Conservation (phyloP, 2,329 filamentous ascomycete species). For the Aspergillus glaucus region DNA sequence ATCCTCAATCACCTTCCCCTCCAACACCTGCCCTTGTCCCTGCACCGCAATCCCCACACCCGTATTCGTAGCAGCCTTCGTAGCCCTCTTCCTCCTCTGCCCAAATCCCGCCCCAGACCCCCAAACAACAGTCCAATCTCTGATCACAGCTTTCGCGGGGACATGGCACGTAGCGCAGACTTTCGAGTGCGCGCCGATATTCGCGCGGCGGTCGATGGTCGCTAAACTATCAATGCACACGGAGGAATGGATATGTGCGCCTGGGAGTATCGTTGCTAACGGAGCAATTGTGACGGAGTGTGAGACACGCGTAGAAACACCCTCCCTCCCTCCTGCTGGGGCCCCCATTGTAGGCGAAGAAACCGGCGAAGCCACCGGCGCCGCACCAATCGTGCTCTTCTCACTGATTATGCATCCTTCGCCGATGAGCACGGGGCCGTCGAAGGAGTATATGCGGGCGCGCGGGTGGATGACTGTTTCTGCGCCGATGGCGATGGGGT, state of each 20-base stretch:
- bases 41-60: slow-evolving; percentile 11
- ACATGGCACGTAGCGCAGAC: slow-evolving; percentile 60
- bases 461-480: slow-evolving; percentile 83
- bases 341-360: slow-evolving; percentile 5
- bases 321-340: slow-evolving; percentile 4
- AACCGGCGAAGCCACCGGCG: slow-evolving; percentile 32
- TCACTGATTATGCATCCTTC: slow-evolving; percentile 79
- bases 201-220: slow-evolving; percentile 26
- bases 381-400: slow-evolving; percentile 42
- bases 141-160: slow-evolving; percentile 51
- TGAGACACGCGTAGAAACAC: slow-evolving; percentile 26
- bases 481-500: slow-evolving; percentile 71
- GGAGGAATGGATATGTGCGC: slow-evolving; percentile 33
- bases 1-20: slow-evolving; percentile 57
- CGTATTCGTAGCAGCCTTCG: slow-evolving; percentile 11
- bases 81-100: slow-evolving; percentile 28
- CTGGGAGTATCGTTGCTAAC: slow-evolving; percentile 29
- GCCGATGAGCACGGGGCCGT: slow-evolving; percentile 73
- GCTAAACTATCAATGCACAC: slow-evolving; percentile 43
- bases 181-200: slow-evolving; percentile 55
- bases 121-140: slow-evolving; percentile 64
- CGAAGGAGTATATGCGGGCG: slow-evolving; percentile 67
- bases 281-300: slow-evolving; percentile 36
- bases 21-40: slow-evolving; percentile 24
- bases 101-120: slow-evolving; percentile 48